A percentile compares a stretch with the other conserved stretches of the same genome.
Evolutionary conservation across 768 basidiomycete species (phyloP).

Genomic region (Tylopilus subfusipes): DNA sequence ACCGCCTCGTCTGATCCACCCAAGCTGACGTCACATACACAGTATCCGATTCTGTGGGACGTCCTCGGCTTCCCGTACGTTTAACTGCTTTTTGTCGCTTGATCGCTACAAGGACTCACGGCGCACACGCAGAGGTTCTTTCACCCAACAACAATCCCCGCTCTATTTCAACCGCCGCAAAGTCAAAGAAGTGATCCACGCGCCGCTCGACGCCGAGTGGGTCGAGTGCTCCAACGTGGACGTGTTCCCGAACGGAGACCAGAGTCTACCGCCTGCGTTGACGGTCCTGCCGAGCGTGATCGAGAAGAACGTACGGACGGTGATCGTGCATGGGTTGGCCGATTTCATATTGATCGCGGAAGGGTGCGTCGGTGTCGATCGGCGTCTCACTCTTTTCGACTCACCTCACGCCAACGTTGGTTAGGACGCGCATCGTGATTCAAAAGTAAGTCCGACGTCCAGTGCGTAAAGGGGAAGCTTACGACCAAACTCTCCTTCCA

Average conservation of each 20-base stretch:
- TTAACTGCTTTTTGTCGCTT: neutral
- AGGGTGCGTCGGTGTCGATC: constrained; percentile 44
- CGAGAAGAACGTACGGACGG: constrained; percentile 64
- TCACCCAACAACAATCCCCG: constrained; percentile 52
- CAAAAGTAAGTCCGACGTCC: constrained; percentile 48
- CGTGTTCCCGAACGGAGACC: constrained; percentile 63
- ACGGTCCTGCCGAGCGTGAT: constrained; percentile 71
- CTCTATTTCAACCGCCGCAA: constrained; percentile 68
- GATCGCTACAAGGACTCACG: neutral
- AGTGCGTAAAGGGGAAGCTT: neutral
- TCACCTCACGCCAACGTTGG: too few relatives aligned
- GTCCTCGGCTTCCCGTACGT: constrained; percentile 80
- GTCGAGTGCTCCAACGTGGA: constrained; percentile 54
- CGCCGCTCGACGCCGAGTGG: constrained; percentile 60
- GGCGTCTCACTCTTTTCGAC: neutral
- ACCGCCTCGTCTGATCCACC: too few relatives aligned
- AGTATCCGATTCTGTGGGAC: constrained; percentile 70
- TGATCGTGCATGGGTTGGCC: constrained; percentile 69
- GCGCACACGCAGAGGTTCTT: constrained; percentile 45
- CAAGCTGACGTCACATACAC: neutral
- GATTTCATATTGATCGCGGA: constrained; percentile 74
- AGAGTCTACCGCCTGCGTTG: constrained; percentile 57
- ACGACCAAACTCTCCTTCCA: neutral
- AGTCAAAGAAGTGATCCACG: constrained; percentile 66
- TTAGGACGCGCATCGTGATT: constrained; percentile 56